Conservation (phyloP, 1,284 basidiomycete genomes). For the Meripilus lineatus region DNA sequence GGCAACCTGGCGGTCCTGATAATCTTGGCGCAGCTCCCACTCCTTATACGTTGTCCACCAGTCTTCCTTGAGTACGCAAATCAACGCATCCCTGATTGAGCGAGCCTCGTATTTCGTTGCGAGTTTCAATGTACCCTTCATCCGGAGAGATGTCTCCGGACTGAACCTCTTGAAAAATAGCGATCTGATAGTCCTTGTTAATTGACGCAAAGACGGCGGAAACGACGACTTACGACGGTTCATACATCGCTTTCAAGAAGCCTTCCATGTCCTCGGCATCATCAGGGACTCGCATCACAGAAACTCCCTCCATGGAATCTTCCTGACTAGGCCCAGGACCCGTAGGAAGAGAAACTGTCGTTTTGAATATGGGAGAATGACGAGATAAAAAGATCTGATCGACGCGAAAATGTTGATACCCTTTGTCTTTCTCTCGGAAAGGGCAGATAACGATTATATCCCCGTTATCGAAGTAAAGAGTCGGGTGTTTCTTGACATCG, state of each 20-base stretch:
- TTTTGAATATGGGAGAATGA: background rate
- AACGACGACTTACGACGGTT: background rate
- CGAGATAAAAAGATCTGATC: background rate
- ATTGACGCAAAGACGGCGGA: background rate
- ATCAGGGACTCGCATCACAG: background rate
- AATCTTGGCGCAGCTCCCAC: no score
- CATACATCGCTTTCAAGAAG: background rate
- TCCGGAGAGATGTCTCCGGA: no score
- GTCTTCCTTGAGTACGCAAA: no score
- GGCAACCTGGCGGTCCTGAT: no score
- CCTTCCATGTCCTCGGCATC: background rate
- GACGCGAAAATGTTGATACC: background rate
- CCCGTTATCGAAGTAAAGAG: background rate
- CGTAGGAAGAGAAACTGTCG: background rate
- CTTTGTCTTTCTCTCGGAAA: background rate
- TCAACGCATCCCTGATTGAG: no score
- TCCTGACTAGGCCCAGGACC: background rate
- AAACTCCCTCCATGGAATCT: background rate
- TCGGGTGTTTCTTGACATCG: background rate
- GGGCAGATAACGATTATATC: background rate
- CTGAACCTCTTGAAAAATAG: no score
- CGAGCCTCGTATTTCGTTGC: no score
- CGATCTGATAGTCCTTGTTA: no score
- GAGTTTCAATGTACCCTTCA: no score
- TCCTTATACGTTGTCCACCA: no score